Evolutionary conservation across 202 grass and related monocot genomes (phyloP).

Genomic region (Elaeis oleifera): DNA sequence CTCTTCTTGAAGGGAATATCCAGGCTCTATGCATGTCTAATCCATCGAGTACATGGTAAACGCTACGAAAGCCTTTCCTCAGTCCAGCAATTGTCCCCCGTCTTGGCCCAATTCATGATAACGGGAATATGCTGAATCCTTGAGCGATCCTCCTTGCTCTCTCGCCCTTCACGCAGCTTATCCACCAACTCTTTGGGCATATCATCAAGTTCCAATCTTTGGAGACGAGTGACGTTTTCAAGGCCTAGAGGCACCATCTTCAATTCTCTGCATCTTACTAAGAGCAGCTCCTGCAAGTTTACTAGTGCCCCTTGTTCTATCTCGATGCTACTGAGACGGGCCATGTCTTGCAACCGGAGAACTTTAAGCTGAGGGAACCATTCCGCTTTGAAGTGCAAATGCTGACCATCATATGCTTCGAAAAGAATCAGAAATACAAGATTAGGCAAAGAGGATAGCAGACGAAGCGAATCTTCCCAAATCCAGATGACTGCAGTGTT

Average conservation of each 20-base stretch:
- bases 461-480: not conserved
- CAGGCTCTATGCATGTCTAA: too few species aligned
- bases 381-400: not conserved
- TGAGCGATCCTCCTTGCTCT: too few species aligned
- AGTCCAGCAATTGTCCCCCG: too few species aligned
- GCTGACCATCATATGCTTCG: constrained; percentile 5
- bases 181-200: constrained; percentile 26
- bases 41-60: too few species aligned
- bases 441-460: constrained; percentile 7
- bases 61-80: too few species aligned
- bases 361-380: not conserved
- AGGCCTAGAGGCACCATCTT: constrained; percentile 8
- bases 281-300: not conserved
- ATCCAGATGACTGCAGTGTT: constrained; percentile 1
- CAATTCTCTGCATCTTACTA: constrained; percentile 7
- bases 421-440: constrained; percentile 11
- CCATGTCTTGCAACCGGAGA: constrained; percentile 9
- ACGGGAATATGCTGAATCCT: too few species aligned
- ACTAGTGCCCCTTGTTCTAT: constrained; percentile 2
- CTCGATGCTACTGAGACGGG: not conserved
- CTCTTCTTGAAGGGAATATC: too few species aligned
- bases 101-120: too few species aligned
- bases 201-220: constrained; percentile 24
- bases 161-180: constrained; percentile 5
- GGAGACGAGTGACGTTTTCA: not conserved